These are phyloP conservation scores for Phytophthora fragariae DNA, from an alignment of 352 stramenopile species.

Conservation along the genomic window DNA sequence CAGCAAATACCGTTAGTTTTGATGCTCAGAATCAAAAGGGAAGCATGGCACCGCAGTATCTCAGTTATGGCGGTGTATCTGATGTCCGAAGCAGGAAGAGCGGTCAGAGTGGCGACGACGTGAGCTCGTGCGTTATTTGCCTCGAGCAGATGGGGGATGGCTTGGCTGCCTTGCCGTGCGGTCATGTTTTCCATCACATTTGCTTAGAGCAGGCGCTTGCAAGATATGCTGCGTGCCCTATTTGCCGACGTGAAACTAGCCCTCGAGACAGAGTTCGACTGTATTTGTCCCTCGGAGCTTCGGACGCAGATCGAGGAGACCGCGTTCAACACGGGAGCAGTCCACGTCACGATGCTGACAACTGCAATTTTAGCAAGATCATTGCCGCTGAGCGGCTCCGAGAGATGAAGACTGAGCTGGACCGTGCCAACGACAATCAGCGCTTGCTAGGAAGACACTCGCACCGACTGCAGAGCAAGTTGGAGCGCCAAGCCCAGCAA, in stretches of 20 bases:
- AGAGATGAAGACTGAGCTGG: slow-evolving; percentile 36
- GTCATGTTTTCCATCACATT: slow-evolving; percentile 53
- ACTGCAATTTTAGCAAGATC: background rate
- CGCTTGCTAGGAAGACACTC: slow-evolving; percentile 46
- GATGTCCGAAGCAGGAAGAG: background rate
- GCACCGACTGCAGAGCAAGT: slow-evolving; percentile 41
- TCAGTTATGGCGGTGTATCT: too few relatives aligned
- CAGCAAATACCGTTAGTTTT: background rate
- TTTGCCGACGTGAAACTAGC: slow-evolving; percentile 43
- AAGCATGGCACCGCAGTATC: background rate
- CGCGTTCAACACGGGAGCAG: background rate
- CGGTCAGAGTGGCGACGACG: background rate
- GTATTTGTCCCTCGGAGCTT: slow-evolving; percentile 35
- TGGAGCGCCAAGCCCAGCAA: slow-evolving; percentile 35
- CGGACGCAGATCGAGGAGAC: background rate
- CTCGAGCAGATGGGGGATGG: slow-evolving; percentile 44
- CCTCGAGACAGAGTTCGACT: slow-evolving; percentile 28
- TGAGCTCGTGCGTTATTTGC: slow-evolving; percentile 45
- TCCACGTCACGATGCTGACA: background rate
- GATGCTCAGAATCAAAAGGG: background rate
- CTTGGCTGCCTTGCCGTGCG: slow-evolving; percentile 44
- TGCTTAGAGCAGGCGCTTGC: slow-evolving; percentile 39
- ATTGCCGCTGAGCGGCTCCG: slow-evolving; percentile 16
- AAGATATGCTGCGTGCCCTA: slow-evolving; percentile 33
- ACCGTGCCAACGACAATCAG: slow-evolving; percentile 29